Evolutionary conservation across 441 rosid genomes (phyloP).

Genomic region (Cnidoscolus chayamansa): DNA sequence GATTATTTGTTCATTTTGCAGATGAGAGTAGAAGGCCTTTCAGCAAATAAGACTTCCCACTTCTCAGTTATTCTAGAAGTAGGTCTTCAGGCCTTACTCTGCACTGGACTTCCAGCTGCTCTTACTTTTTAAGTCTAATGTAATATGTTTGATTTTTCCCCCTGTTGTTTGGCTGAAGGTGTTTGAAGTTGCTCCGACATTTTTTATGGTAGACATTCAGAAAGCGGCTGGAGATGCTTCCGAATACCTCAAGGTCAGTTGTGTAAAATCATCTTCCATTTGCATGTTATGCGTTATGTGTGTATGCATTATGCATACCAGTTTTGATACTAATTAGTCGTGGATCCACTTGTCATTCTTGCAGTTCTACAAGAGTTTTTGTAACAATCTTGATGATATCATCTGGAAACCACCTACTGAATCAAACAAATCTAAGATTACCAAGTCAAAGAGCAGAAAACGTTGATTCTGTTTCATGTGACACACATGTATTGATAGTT

Average conservation of each 20-base stretch:
- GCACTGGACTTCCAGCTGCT: conserved; percentile 7
- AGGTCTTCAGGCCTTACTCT: conserved; percentile 24
- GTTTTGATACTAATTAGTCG: neutral
- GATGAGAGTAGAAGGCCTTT: conserved; percentile 97
- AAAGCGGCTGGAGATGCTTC: conserved; percentile 76
- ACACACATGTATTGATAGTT: neutral
- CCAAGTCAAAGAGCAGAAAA: conserved; percentile 60
- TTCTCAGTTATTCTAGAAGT: conserved; percentile 85
- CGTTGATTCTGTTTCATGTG: conserved; percentile 33
- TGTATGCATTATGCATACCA: neutral
- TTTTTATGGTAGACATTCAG: conserved; percentile 83
- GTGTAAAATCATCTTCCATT: neutral
- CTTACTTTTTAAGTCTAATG: neutral
- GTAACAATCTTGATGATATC: conserved; percentile 78
- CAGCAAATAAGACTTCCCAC: conserved; percentile 56
- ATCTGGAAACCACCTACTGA: conserved; percentile 82
- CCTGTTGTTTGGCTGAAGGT: conserved; percentile 40
- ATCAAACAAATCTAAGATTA: conserved; percentile 48
- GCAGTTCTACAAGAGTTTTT: conserved; percentile 89
- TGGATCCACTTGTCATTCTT: conserved; percentile 7
- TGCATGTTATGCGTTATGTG: neutral
- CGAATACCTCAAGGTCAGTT: conserved; percentile 72
- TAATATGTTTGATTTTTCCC: neutral
- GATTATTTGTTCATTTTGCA: conserved; percentile 31
- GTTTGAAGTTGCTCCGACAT: conserved; percentile 86